Evolutionary conservation across 495 filamentous ascomycete genomes (phyloP).

Genomic region (Neohortaea acidophila): DNA sequence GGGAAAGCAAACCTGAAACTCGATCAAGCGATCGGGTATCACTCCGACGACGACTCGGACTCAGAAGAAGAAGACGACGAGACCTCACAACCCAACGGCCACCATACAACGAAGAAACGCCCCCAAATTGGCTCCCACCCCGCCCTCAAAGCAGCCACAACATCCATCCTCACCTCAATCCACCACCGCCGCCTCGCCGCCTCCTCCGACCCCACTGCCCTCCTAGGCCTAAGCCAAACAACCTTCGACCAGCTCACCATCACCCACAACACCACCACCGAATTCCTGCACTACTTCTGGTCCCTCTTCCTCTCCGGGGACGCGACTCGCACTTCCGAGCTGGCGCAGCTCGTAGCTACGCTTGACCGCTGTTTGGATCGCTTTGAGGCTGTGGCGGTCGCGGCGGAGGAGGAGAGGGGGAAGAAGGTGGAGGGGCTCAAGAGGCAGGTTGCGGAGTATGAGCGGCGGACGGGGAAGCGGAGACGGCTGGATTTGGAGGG

Average conservation of each 20-base stretch:
- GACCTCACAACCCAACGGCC: background rate
- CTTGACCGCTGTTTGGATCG: conserved; percentile 60
- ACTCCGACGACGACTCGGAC: conserved; percentile 47
- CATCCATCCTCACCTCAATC: conserved; percentile 41
- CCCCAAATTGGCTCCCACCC: conserved; percentile 43
- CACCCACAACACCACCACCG: conserved; percentile 81
- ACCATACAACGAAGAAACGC: conserved; percentile 1
- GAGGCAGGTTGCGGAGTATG: conserved; percentile 50
- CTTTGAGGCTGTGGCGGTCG: conserved; percentile 63
- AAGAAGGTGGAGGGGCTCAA: conserved; percentile 42
- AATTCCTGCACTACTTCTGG: conserved; percentile 97
- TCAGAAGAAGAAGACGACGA: conserved; percentile 36
- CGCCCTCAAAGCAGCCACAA: conserved; percentile 38
- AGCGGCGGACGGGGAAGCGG: conserved; percentile 54
- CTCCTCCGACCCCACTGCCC: conserved; percentile 15
- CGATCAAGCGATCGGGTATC: conserved; percentile 40
- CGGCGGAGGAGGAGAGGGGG: conserved; percentile 60
- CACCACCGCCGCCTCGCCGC: conserved; percentile 34
- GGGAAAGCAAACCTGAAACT: conserved; percentile 35
- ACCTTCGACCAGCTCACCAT: conserved; percentile 62
- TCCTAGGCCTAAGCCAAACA: conserved; percentile 41
- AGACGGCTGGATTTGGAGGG: conserved; percentile 46
- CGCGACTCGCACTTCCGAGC: conserved; percentile 55
- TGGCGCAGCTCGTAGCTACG: conserved; percentile 61
- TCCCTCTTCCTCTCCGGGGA: conserved; percentile 72